A percentile compares a stretch with the other conserved stretches of the same genome.
These are phyloP conservation scores for Fraxinus dipetala DNA, from an alignment of 305 asterid species.

Conservation along the genomic window DNA sequence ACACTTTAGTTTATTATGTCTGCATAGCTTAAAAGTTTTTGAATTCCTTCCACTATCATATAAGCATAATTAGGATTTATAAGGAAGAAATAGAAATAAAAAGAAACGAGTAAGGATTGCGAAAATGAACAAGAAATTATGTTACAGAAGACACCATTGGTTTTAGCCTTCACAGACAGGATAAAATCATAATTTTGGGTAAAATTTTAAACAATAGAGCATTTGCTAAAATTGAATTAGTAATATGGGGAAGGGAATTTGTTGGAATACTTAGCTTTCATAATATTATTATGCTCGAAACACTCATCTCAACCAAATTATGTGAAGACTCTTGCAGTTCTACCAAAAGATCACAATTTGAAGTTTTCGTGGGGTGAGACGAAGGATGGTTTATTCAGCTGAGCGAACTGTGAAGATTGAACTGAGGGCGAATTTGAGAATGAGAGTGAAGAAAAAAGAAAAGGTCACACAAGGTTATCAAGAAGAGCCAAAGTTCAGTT, in stretches of 20 bases:
- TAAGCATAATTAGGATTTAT: not conserved
- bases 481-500: not conserved
- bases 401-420: not conserved
- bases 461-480: not conserved
- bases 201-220: not conserved
- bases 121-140: constrained; percentile 13
- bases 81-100: not conserved
- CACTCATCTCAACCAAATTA: not conserved
- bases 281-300: not conserved
- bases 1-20: not conserved
- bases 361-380: not conserved
- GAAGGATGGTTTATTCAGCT: not conserved
- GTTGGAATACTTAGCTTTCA: not conserved
- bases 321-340: not conserved
- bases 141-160: not conserved
- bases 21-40: not conserved
- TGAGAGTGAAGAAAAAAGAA: not conserved
- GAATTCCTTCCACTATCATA: not conserved
- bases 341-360: not conserved
- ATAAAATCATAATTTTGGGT: not conserved
- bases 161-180: not conserved
- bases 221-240: not conserved
- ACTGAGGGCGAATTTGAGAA: not conserved
- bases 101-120: not conserved
- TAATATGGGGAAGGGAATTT: not conserved